phyloP scores from a whole-genome alignment of 768 basidiomycete species.

The Rhodosporidiobolus odoratus region DNA sequence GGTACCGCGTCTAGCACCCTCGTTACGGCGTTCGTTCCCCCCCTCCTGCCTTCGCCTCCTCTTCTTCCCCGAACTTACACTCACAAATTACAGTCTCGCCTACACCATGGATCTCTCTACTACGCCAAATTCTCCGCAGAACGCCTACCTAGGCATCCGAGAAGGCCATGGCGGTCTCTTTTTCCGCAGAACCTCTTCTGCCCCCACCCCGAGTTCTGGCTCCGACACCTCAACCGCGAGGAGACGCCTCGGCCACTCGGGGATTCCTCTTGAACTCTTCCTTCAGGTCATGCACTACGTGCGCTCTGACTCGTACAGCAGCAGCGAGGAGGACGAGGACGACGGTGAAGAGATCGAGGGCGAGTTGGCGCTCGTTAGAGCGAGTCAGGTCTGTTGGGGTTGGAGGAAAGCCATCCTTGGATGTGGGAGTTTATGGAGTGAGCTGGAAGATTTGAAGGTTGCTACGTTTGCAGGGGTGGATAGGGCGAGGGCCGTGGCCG shows the following conservation, averaged over 20 bases:
- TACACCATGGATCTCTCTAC: not conserved
- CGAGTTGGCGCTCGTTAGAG: not conserved
- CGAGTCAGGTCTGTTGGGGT: not conserved
- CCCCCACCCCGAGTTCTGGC: not conserved
- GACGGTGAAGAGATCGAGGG: not conserved
- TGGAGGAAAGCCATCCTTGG: conserved; percentile 20
- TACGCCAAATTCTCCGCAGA: not conserved
- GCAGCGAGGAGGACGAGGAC: not conserved
- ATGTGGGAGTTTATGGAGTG: not conserved
- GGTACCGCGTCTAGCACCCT: not conserved
- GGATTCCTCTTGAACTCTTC: conserved; percentile 15
- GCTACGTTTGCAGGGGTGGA: not conserved
- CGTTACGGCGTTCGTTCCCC: not conserved
- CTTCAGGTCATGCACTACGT: conserved; percentile 3
- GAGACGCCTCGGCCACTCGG: not conserved
- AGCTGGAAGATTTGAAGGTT: not conserved
- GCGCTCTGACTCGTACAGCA: not conserved
- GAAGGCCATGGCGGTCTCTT: conserved; percentile 5
- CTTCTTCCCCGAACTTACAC: not conserved
- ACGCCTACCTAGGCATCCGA: not conserved
- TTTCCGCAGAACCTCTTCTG: no score
- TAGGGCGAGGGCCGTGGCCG: not conserved
- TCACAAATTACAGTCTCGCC: not conserved
- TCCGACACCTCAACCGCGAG: not conserved
- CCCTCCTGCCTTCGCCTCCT: not conserved